Evolutionary conservation across 1,284 basidiomycete genomes (phyloP).

Genomic region (Inonotus hispidus): DNA sequence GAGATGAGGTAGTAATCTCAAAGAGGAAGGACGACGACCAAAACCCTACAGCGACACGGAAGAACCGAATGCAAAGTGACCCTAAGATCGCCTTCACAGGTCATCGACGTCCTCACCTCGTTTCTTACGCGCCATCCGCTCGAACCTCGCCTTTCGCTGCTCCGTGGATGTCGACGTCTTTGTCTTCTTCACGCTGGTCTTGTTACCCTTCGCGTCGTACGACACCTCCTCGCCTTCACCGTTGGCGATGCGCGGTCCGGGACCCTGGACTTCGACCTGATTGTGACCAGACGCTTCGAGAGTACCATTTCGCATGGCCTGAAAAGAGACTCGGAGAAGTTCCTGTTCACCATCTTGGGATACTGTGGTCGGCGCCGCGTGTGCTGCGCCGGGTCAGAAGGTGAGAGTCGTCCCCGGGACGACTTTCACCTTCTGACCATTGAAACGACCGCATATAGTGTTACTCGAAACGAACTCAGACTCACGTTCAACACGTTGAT

Average conservation of each 20-base stretch:
- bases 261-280: constrained; percentile 97
- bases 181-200: constrained; percentile 78
- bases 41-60: background rate
- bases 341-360: constrained; percentile 98
- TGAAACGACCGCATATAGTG: constrained; percentile 95
- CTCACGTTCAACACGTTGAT: constrained; percentile 94
- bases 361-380: constrained; percentile 97
- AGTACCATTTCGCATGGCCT: constrained; percentile 90
- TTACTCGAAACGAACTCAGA: constrained; percentile 96
- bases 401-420: constrained; percentile 96
- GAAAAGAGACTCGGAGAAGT: constrained; percentile 97
- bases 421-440: constrained; percentile 99
- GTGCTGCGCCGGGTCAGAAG: too few species aligned
- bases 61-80: background rate
- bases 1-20: background rate
- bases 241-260: constrained; percentile 89
- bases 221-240: constrained; percentile 76
- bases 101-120: constrained; percentile 68
- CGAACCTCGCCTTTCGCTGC: constrained; percentile 89
- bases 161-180: constrained; percentile 83
- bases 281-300: constrained; percentile 96
- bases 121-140: constrained; percentile 87
- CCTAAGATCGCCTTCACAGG: constrained; percentile 14
- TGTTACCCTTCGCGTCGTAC: constrained; percentile 97
- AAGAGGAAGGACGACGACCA: background rate